phyloP scores from a whole-genome alignment of 306 rosid species.

The Pyrus communis region DNA sequence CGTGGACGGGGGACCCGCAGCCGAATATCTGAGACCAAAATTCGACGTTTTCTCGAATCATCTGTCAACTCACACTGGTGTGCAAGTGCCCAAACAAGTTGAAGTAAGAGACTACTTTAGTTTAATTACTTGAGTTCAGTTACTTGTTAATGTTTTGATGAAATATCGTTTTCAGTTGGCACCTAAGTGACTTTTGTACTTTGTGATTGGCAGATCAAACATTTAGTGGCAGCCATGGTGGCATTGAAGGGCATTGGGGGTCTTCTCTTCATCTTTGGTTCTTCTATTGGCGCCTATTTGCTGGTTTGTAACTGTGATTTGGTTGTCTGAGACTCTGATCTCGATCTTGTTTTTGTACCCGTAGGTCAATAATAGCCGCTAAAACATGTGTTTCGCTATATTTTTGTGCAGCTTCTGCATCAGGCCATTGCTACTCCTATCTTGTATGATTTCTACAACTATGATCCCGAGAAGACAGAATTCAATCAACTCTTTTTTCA shows the following conservation, averaged over 20 bases:
- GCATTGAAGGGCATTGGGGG: slow-evolving; percentile 54
- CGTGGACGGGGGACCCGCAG: slow-evolving; percentile 52
- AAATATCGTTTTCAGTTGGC: neutral
- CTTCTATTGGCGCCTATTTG: slow-evolving; percentile 47
- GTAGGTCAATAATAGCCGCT: neutral
- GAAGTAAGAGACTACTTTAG: slow-evolving; percentile 30
- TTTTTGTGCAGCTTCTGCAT: slow-evolving; percentile 45
- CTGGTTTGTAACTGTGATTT: slow-evolving; percentile 32
- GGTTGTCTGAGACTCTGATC: neutral
- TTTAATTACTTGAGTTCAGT: neutral
- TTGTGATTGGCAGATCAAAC: slow-evolving; percentile 30
- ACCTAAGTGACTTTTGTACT: slow-evolving; percentile 3
- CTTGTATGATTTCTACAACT: slow-evolving; percentile 64
- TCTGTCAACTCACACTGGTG: slow-evolving; percentile 34
- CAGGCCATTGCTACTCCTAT: slow-evolving; percentile 46
- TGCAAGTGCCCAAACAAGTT: slow-evolving; percentile 32
- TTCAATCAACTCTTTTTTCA: slow-evolving; percentile 47
- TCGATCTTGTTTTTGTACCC: neutral
- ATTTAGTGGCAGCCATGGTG: slow-evolving; percentile 40
- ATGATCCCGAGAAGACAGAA: slow-evolving; percentile 47
- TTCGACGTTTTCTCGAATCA: slow-evolving; percentile 32
- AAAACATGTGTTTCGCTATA: neutral
- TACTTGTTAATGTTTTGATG: neutral
- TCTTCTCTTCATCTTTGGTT: slow-evolving; percentile 50
- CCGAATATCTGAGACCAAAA: slow-evolving; percentile 41